Evolutionary conservation across 257 asterid species (phyloP).

Genomic region (Ligustrum vulgare): DNA sequence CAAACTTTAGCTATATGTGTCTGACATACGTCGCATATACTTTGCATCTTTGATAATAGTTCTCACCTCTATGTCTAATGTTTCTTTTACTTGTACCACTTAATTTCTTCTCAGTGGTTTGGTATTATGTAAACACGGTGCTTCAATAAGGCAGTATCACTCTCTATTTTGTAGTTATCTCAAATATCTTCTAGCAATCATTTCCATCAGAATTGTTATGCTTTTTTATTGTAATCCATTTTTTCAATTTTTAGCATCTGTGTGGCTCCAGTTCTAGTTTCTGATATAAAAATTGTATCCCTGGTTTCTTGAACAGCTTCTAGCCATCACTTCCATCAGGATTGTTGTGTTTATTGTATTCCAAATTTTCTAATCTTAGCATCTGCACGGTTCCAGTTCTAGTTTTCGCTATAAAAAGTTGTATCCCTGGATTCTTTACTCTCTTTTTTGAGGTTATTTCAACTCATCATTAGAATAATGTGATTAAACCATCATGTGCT

Average conservation of each 20-base stretch:
- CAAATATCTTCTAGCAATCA: not conserved
- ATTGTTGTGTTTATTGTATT: not conserved
- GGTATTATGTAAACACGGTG: not conserved
- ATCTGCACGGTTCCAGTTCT: not conserved
- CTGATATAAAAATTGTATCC: no score
- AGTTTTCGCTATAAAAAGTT: not conserved
- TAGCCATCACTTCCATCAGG: not conserved
- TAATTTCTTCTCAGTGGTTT: not conserved
- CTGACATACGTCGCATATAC: not conserved
- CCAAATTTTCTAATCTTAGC: not conserved
- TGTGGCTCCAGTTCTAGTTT: no score
- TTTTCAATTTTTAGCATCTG: no score
- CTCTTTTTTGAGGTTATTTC: not conserved
- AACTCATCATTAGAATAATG: not conserved
- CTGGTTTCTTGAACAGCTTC: not conserved
- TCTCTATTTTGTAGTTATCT: not conserved
- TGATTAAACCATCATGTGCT: not conserved
- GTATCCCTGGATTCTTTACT: not conserved
- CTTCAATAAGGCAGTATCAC: not conserved
- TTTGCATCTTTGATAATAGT: not conserved
- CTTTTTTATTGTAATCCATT: not conserved
- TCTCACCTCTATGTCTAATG: not conserved
- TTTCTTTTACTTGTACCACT: not conserved
- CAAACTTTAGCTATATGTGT: not conserved
- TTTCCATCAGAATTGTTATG: not conserved